Evolutionary conservation across 1,139 yeast species (phyloP).

Genomic region (Hyphopichia fennica): DNA sequence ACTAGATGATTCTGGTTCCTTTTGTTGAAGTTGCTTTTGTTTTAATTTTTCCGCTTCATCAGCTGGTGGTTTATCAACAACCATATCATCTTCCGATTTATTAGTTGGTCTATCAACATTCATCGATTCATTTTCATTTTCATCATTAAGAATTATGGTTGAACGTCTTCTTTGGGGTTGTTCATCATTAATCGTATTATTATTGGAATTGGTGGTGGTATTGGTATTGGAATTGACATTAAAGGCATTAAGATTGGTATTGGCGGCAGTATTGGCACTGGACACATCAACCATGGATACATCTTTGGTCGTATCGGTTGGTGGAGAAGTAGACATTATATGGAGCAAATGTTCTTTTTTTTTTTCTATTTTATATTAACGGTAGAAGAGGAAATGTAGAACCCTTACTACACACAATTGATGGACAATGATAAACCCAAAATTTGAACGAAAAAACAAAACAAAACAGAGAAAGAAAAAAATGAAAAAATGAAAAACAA

Average conservation of each 20-base stretch:
- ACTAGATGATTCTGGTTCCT: constrained; percentile 8
- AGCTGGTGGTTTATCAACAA: constrained; percentile 14
- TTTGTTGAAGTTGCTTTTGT: constrained; percentile 14
- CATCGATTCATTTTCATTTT: constrained; percentile 38
- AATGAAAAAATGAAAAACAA: too few relatives aligned
- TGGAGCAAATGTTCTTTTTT: too few relatives aligned
- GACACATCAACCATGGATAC: constrained; percentile 48
- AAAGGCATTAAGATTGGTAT: constrained; percentile 23
- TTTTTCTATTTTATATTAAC: too few relatives aligned
- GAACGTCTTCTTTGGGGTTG: constrained; percentile 40
- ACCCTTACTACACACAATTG: too few relatives aligned
- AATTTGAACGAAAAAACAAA: too few relatives aligned
- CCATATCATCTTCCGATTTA: constrained; percentile 18
- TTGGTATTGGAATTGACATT: constrained; percentile 16
- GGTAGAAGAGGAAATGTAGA: too few relatives aligned
- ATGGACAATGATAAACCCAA: too few relatives aligned
- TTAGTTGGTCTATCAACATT: constrained; percentile 22
- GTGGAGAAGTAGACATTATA: background rate
- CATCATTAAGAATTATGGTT: constrained; percentile 44
- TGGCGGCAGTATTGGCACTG: constrained; percentile 19
- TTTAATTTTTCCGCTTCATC: constrained; percentile 8
- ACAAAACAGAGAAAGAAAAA: too few relatives aligned
- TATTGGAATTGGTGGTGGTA: background rate
- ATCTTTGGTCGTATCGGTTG: constrained; percentile 15
- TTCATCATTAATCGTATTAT: background rate